Conservation (phyloP, 148 eudicot genomes). For the Simmondsia chinensis region DNA sequence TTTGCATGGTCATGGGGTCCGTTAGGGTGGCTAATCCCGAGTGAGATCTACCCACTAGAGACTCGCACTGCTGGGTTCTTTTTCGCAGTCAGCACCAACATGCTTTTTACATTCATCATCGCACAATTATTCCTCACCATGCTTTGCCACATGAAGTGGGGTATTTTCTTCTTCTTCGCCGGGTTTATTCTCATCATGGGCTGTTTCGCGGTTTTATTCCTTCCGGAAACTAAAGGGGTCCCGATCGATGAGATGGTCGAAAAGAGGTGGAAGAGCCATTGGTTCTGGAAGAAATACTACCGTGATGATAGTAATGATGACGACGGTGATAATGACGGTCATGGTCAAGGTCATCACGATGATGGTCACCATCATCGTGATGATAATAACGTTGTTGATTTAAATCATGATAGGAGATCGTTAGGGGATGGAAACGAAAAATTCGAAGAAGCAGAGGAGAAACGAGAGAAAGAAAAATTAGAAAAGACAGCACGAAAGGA, state of each 20-base stretch:
- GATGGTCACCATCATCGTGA: too few species aligned
- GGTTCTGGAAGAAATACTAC: conserved; percentile 34
- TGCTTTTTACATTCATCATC: conserved; percentile 25
- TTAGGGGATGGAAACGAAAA: too few species aligned
- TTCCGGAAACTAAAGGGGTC: conserved; percentile 32
- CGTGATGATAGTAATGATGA: conserved; percentile 10
- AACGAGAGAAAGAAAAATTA: too few species aligned
- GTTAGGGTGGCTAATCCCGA: conserved; percentile 30
- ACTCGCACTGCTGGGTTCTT: conserved; percentile 23
- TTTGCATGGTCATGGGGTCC: conserved; percentile 50
- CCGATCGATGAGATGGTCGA: conserved; percentile 36
- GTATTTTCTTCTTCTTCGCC: conserved; percentile 29
- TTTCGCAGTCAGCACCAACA: conserved; percentile 20
- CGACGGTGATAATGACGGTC: neutral
- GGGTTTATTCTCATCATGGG: conserved; percentile 26
- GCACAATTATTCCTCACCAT: conserved; percentile 34
- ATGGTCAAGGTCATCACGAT: too few species aligned
- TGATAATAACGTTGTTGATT: too few species aligned
- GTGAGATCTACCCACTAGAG: conserved; percentile 29
- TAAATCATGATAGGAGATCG: too few species aligned
- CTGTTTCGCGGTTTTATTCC: conserved; percentile 5
- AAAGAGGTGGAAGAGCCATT: conserved; percentile 30
- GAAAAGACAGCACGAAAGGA: too few species aligned
- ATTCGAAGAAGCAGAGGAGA: too few species aligned
- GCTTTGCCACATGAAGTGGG: conserved; percentile 20